Evolutionary conservation across 805 yeast species (phyloP), one percentile per base, ranked within the genome.

Genomic region (Candida vaughaniae): DNA sequence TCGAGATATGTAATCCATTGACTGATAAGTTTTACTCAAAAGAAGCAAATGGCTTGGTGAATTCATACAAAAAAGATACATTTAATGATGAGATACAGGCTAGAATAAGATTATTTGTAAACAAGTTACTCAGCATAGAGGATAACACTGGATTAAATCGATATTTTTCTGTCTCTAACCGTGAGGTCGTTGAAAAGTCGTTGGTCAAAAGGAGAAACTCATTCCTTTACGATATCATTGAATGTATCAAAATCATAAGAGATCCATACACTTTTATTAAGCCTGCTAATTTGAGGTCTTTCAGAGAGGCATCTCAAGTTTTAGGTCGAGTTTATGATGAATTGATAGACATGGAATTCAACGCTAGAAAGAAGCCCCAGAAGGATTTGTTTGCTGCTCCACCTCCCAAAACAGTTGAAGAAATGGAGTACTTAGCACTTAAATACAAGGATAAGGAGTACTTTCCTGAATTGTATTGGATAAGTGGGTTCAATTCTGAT

Each of bases 81-180:
- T 65, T 62, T 46, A 66, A 62, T 35, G 73, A 68, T 41, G 31
- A 25, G n/a, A 49, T 68, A 22, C 67, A 65, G 26, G 58, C 52
- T 25, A 50, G 71, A 19, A 64, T 68, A 4, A 51, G 69, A 25
- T 34, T 45, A 2, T 67, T 66, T 35, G 48, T 66, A 16, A 48
- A 69, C 14, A 55, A 53, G 22, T 36, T 65, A 11, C 55, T 69
- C 33, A 48, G 56, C 11, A 52, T 66, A 27, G 73, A 68, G 33
- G 74, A 69, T 39, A 67, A 64, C 45, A 69, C 74, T 3, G 74
- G 74, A 1, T 54, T 69, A 36, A 69, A 69, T 46, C 65, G 65
- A 48, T 62, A 62, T 41, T 66, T 65, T 39, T 45, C 53, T 16
- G 31, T 49, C 1, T 57, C 72, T 9, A 56, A 59, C 33, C 45